A percentile compares a stretch with the other conserved stretches of the same genome.
phyloP scores from a whole-genome alignment of 192 early-diverging fungal species.

The Entrophospora sp. region DNA sequence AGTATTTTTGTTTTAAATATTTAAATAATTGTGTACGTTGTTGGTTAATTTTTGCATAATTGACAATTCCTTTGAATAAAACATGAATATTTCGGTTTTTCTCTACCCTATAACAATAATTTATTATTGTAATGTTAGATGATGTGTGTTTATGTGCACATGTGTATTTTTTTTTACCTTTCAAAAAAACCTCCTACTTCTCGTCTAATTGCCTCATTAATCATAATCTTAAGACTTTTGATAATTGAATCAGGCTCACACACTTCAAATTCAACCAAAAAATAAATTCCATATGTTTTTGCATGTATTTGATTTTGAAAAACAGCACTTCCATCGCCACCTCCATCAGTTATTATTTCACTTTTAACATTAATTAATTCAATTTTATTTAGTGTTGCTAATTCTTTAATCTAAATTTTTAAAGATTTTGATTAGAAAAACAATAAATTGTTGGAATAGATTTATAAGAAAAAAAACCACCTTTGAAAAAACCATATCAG shows the following conservation, averaged over 20 bases:
- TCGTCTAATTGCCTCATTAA: background rate
- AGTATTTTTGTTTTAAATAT: background rate
- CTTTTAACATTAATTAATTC: too few species aligned
- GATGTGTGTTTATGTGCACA: background rate
- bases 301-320: too few species aligned
- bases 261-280: background rate
- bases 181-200: constrained; percentile 4
- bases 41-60: constrained; percentile 9
- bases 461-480: too few species aligned
- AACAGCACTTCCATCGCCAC: too few species aligned
- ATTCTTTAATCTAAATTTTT: too few species aligned
- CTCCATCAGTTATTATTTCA: too few species aligned
- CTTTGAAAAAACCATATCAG: too few species aligned
- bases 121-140: background rate
- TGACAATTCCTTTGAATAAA: constrained; percentile 9
- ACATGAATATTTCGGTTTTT: background rate
- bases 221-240: background rate
- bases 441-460: too few species aligned
- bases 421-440: too few species aligned
- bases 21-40: constrained; percentile 8
- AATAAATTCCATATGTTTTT: background rate
- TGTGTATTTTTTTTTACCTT: background rate
- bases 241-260: background rate
- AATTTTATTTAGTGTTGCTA: too few species aligned
- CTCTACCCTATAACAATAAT: constrained; percentile 5